Evolutionary conservation across 2,329 filamentous ascomycete genomes (phyloP).

Genomic region (Aspergillus fischeri): DNA sequence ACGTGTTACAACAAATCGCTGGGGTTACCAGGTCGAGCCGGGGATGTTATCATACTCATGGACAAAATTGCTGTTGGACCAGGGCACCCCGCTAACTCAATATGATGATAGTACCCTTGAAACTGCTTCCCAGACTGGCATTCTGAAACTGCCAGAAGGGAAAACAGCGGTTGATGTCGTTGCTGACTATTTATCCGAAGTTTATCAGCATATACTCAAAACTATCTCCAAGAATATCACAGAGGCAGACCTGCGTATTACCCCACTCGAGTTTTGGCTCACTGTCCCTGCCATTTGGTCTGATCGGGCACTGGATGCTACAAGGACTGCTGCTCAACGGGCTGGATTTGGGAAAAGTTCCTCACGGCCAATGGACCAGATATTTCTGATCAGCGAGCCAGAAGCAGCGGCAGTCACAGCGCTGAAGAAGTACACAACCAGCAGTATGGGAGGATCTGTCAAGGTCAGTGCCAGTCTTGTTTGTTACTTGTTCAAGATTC

Average conservation of each 20-base stretch:
- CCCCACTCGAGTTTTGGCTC: constrained; percentile 21
- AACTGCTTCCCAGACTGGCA: too few relatives aligned
- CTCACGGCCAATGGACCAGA: constrained; percentile 2
- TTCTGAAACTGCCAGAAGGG: not conserved
- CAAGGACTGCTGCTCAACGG: constrained; percentile 3
- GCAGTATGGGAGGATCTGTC: not conserved
- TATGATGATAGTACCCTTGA: too few relatives aligned
- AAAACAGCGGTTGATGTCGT: constrained; percentile 20
- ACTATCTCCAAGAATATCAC: constrained; percentile 15
- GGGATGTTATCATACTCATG: too few relatives aligned
- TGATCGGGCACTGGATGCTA: constrained; percentile 20
- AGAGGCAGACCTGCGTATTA: constrained; percentile 5
- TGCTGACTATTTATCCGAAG: constrained; percentile 18
- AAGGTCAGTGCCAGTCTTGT: too few relatives aligned
- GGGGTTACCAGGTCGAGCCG: too few relatives aligned
- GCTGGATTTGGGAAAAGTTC: constrained; percentile 10
- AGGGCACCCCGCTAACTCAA: too few relatives aligned
- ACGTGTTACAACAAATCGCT: too few relatives aligned
- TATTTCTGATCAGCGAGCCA: constrained; percentile 6
- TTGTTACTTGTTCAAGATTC: too few relatives aligned
- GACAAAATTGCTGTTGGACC: too few relatives aligned
- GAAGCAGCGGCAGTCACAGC: constrained; percentile 1
- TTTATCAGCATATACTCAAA: constrained; percentile 18
- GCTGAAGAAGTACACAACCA: not conserved
- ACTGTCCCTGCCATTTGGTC: constrained; percentile 30